phyloP scores from a whole-genome alignment of 2,329 filamentous ascomycete species.

The Rhynchosporium secalis region DNA sequence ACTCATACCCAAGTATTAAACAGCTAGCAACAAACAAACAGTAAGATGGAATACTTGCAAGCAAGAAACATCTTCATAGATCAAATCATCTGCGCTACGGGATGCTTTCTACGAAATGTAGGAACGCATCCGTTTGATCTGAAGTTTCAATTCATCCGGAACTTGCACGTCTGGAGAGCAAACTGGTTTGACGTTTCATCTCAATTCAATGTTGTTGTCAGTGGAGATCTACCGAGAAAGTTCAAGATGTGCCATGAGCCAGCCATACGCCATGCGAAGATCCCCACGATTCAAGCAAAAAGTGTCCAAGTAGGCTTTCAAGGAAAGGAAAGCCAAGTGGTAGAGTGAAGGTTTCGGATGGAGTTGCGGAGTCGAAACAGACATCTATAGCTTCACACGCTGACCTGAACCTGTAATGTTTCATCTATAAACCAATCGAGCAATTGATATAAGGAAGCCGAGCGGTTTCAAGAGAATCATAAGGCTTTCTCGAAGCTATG shows the following conservation, averaged over 20 bases:
- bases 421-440: neutral
- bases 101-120: neutral
- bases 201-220: neutral
- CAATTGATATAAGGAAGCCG: neutral
- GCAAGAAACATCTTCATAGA: neutral
- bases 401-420: neutral
- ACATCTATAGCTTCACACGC: neutral
- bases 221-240: slow-evolving; percentile 2
- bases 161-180: slow-evolving; percentile 1
- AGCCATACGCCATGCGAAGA: neutral
- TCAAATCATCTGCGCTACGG: neutral
- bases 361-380: neutral
- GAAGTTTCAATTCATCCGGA: slow-evolving; percentile 2
- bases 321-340: no score
- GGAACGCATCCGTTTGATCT: slow-evolving; percentile 5
- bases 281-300: neutral
- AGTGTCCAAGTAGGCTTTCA: neutral
- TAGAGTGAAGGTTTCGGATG: neutral
- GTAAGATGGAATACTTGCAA: neutral
- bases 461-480: slow-evolving; percentile 6
- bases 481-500: slow-evolving; percentile 2
- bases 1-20: neutral
- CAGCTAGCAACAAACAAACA: neutral
- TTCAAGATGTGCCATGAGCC: neutral
- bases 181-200: slow-evolving; percentile 5